Conservation (phyloP, 2,329 filamentous ascomycete species). For the Pseudomassariella vexata region DNA sequence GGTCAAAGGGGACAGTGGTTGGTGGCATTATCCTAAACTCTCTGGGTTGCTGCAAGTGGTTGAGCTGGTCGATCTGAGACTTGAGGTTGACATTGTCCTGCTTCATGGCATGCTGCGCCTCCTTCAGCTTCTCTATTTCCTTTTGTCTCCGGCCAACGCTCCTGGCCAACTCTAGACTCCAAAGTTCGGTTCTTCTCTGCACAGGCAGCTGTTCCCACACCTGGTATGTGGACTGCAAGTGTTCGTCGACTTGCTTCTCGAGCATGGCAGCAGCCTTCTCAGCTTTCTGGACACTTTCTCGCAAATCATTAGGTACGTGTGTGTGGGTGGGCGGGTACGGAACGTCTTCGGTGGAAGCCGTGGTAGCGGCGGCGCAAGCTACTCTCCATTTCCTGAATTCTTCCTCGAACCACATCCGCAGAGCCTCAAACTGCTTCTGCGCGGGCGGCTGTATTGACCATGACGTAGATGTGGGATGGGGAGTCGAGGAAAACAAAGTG, state of each 20-base stretch:
- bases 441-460: conserved; percentile 78
- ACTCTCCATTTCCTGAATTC: conserved; percentile 63
- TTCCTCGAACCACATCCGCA: conserved; percentile 61
- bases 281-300: conserved; percentile 40
- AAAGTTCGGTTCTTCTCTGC: conserved; percentile 52
- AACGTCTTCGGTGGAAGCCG: conserved; percentile 43
- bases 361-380: conserved; percentile 43
- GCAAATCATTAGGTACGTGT: conserved; percentile 35
- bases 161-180: conserved; percentile 57
- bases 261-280: conserved; percentile 52
- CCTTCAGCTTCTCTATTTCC: conserved; percentile 45
- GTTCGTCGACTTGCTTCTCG: conserved; percentile 64
- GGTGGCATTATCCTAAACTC: conserved; percentile 52
- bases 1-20: conserved; percentile 44
- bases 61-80: conserved; percentile 53
- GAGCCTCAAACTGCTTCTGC: conserved; percentile 65
- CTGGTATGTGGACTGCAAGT: conserved; percentile 70
- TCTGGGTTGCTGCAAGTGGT: conserved; percentile 51
- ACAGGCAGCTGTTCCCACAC: conserved; percentile 65
- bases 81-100: conserved; percentile 55
- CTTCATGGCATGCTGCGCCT: conserved; percentile 41
- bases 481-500: conserved; percentile 75
- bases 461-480: conserved; percentile 70
- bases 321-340: conserved; percentile 38
- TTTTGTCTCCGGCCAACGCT: conserved; percentile 52